Base-by-base conservation (phyloP, 2,329 filamentous ascomycete species). In the Apiospora malaysiana region DNA sequence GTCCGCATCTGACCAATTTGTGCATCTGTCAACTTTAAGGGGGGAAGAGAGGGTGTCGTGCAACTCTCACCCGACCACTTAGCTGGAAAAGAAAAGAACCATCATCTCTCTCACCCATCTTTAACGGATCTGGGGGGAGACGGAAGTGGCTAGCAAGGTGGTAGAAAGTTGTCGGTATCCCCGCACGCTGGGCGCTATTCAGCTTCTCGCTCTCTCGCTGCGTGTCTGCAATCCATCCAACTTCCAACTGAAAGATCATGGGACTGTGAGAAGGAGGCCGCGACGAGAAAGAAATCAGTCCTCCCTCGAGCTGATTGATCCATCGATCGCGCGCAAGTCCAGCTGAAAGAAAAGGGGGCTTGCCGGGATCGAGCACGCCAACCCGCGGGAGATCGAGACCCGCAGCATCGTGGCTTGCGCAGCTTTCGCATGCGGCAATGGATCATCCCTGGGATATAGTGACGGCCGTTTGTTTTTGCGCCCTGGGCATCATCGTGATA, bases 391-490 rank as follows among this genome's bases (percentile, higher is more conserved):
- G n/a, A 25, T n/a, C 56, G 32, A 63, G 56, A 63, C 56, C 56
- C 56, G 14, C 56, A 63, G 56, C 32, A 14, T 4, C 56, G 32
- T 63, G 56, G 56, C 56, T 21, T 63, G 56, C 32, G 27, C 27
- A 63, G 56, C 9, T 12, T 37, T 63, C 21, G 8, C 25, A 21
- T 37, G 10, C 32, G 32, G 32, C 56, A n/a, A 76, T 77, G 76
- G 47, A 72, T 2, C 68, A 72, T 46, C 71, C 73, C n/a, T 73
- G 72, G 72, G 51, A 73, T 25, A 68, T 72, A 37, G 67, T 75
- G 49, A 23, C 73, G 46, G 66, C 74, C 21, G 68, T 71, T 23
- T 69, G 72, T 42, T 32, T 73, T 43, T 69, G 66, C 32, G 37
- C 69, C 6, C 6, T 74, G 21, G 74, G 68, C 14, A 51, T 70